These are phyloP conservation scores for Chenopodium album DNA, from an alignment of 148 eudicot genomes.

Conservation along the genomic window DNA sequence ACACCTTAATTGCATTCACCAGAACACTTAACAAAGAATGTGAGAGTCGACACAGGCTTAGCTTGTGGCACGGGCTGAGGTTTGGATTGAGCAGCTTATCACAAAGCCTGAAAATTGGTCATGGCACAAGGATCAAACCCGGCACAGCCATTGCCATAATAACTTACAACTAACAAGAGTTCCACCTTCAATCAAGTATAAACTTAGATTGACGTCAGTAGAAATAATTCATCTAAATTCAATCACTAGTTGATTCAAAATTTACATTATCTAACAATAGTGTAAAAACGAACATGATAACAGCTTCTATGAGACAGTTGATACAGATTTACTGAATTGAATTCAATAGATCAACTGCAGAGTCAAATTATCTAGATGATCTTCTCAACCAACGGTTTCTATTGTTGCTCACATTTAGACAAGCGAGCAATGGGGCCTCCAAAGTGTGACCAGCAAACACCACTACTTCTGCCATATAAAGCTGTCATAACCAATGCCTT, in stretches of 20 bases:
- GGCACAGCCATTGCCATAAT: too few species aligned
- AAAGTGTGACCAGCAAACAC: neutral
- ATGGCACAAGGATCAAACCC: too few species aligned
- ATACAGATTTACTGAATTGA: neutral
- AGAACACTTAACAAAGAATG: too few species aligned
- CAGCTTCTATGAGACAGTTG: neutral
- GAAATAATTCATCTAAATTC: neutral
- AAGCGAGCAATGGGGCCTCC: neutral
- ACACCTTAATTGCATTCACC: too few species aligned
- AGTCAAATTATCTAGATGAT: neutral
- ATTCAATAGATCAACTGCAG: neutral
- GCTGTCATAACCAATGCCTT: neutral
- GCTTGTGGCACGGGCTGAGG: too few species aligned
- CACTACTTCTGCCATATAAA: neutral
- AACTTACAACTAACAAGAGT: neutral
- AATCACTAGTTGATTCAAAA: neutral
- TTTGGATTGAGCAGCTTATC: too few species aligned
- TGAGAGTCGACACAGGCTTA: too few species aligned
- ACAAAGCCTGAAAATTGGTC: too few species aligned
- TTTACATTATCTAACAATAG: neutral
- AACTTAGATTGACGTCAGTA: neutral
- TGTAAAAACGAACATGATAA: neutral
- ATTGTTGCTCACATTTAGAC: neutral
- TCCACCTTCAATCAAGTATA: neutral
- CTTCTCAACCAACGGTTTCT: neutral